Evolutionary conservation across 1,139 yeast species (phyloP).

Genomic region (Debaryomyces singareniensis): DNA sequence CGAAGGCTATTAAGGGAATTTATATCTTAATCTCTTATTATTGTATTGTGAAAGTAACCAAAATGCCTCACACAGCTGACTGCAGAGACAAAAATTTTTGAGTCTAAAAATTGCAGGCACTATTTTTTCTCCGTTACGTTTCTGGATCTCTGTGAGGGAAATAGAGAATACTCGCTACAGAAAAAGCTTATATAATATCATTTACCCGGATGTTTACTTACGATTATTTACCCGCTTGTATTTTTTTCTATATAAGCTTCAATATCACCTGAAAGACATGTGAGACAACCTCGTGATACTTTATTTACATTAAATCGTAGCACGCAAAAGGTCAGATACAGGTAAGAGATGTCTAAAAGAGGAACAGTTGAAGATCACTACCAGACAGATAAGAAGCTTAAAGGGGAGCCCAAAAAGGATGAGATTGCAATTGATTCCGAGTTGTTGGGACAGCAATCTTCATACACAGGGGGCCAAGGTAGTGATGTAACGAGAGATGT

Average conservation of each 20-base stretch:
- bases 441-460: conserved; percentile 39
- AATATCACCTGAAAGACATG: conserved; percentile 23
- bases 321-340: conserved; percentile 1
- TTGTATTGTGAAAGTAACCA: too few species aligned
- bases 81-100: too few species aligned
- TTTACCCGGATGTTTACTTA: neutral
- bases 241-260: conserved; percentile 5
- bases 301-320: conserved; percentile 3
- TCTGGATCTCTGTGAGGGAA: too few species aligned
- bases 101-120: too few species aligned
- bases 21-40: too few species aligned
- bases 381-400: conserved; percentile 18
- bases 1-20: too few species aligned
- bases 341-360: conserved; percentile 20
- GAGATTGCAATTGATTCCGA: conserved; percentile 44
- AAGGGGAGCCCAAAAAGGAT: conserved; percentile 23
- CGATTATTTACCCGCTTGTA: conserved; percentile 9
- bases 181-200: neutral
- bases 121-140: too few species aligned
- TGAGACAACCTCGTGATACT: conserved; percentile 24
- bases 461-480: conserved; percentile 14
- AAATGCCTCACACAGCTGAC: too few species aligned
- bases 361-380: conserved; percentile 17
- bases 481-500: conserved; percentile 8
- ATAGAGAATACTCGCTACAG: neutral